Evolutionary conservation across 805 yeast genomes (phyloP).

Genomic region (Starmerella vaccinii): DNA sequence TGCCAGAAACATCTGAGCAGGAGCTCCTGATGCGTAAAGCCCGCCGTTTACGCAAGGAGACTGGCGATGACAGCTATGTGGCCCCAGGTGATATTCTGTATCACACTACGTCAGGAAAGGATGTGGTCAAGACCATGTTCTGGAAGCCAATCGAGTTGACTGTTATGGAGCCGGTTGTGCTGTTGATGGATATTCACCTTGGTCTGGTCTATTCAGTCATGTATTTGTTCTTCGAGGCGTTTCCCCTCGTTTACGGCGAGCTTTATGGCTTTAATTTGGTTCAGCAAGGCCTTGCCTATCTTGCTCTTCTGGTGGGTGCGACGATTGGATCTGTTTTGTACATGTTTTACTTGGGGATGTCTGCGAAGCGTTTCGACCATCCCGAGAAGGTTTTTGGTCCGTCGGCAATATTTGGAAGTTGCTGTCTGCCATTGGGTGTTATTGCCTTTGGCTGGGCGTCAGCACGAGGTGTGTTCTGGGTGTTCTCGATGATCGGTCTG

Average conservation of each 20-base stretch:
- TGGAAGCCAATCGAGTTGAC: slow-evolving; percentile 38
- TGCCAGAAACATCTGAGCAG: slow-evolving; percentile 42
- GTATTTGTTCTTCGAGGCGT: slow-evolving; percentile 52
- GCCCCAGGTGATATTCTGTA: slow-evolving; percentile 18
- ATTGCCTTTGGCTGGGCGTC: slow-evolving; percentile 44
- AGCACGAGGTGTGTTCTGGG: slow-evolving; percentile 41
- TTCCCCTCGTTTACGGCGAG: slow-evolving; percentile 44
- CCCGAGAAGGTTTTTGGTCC: slow-evolving; percentile 18
- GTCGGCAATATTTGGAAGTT: slow-evolving; percentile 36
- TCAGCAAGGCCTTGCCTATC: slow-evolving; percentile 40
- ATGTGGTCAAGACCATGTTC: slow-evolving; percentile 18
- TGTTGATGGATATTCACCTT: slow-evolving; percentile 43
- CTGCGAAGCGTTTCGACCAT: slow-evolving; percentile 1
- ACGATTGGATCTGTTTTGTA: slow-evolving; percentile 30
- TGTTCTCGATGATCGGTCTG: slow-evolving; percentile 41
- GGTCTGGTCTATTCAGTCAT: slow-evolving; percentile 44
- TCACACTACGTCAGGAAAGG: not conserved
- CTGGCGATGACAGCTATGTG: slow-evolving; percentile 25
- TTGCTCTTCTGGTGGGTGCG: slow-evolving; percentile 41
- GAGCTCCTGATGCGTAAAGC: slow-evolving; percentile 42
- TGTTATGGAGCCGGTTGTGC: slow-evolving; percentile 45
- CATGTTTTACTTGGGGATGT: slow-evolving; percentile 4
- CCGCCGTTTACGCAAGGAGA: slow-evolving; percentile 37
- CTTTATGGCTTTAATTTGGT: slow-evolving; percentile 40
- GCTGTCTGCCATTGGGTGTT: slow-evolving; percentile 41